These are phyloP conservation scores for Microcos paniculata DNA, from an alignment of 345 rosid genomes.

Conservation along the genomic window DNA sequence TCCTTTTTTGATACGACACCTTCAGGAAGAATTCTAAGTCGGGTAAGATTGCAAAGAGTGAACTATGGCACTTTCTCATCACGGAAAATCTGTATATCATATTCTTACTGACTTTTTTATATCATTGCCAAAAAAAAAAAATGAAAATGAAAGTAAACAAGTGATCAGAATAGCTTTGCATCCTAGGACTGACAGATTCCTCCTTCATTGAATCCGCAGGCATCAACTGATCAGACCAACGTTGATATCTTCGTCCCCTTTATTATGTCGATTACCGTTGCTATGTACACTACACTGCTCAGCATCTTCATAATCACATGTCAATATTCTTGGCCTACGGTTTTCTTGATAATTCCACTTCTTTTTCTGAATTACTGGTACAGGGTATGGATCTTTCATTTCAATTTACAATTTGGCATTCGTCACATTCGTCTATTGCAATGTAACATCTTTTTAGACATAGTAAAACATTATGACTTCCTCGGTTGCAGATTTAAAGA, in stretches of 20 bases:
- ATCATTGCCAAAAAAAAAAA: background rate
- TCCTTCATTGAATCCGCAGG: conserved; percentile 40
- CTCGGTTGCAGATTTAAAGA: background rate
- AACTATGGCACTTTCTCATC: background rate
- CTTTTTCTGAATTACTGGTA: conserved; percentile 89
- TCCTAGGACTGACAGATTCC: conserved; percentile 12
- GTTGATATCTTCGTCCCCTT: conserved; percentile 79
- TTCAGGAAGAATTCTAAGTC: conserved; percentile 88
- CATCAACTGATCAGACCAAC: conserved; percentile 84
- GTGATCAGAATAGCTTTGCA: background rate
- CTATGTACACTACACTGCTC: conserved; percentile 73
- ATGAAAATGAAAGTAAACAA: background rate
- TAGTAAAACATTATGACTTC: background rate
- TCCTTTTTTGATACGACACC: conserved; percentile 97
- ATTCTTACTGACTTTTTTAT: background rate
- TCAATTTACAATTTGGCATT: background rate
- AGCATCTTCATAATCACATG: conserved; percentile 84
- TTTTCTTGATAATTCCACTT: conserved; percentile 78
- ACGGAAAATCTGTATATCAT: background rate
- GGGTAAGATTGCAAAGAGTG: conserved; percentile 48
- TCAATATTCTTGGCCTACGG: conserved; percentile 93
- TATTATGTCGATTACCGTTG: conserved; percentile 43
- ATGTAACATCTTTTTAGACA: background rate
- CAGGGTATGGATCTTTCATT: conserved; percentile 54
- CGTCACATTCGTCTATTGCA: background rate